Base-by-base conservation (phyloP, 1,284 basidiomycete genomes). In the Cryptococcus amylolentus region DNA sequence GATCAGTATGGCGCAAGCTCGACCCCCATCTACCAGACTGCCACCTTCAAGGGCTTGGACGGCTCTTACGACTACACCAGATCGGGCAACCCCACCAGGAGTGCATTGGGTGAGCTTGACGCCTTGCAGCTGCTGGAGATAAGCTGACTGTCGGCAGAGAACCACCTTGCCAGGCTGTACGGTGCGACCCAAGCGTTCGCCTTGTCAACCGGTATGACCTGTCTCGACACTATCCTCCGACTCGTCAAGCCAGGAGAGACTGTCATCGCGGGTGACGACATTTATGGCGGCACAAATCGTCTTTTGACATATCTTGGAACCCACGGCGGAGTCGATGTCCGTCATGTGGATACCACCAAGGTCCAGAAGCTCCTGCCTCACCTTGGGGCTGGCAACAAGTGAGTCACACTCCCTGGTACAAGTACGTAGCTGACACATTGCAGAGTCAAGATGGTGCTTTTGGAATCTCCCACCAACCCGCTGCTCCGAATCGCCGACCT, bases 391-490 rank as follows among this genome's bases (percentile, higher is more conserved):
- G 83, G 83, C 43, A 88, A 90, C 77, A 76, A 71, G 75, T 76
- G 51, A 58, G 71, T 62, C 38, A 13, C 27, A 31, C 16, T n/a
- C 9, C 6, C 39, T 13, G 14, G 9, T 4, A 28, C 20, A 31
- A 26, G 13, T 16, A 3, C 26, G 23, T 51, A 16, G 44, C 62
- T 65, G 41, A 65, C 55, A 37, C 42, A 42, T 42, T 40, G 5
- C 54, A 74, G 71, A 20, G 75, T 80, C 60, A 75, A 88, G 52
- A 93, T 97, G 89, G 92, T 97, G 42, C 84, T 98, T 41, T 85
- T 99, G 54, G 96, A 99, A 80, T 92, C 89, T 18, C 96, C 96
- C 9, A 98, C 96, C 38, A 99, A 99, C 77, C 96, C 96, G 18
- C 82, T 98, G 38, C 84, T 98, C 64, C 97, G 98, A 79, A 90